phyloP scores from a whole-genome alignment of 345 rosid species.

The Eutrema heterophyllum region DNA sequence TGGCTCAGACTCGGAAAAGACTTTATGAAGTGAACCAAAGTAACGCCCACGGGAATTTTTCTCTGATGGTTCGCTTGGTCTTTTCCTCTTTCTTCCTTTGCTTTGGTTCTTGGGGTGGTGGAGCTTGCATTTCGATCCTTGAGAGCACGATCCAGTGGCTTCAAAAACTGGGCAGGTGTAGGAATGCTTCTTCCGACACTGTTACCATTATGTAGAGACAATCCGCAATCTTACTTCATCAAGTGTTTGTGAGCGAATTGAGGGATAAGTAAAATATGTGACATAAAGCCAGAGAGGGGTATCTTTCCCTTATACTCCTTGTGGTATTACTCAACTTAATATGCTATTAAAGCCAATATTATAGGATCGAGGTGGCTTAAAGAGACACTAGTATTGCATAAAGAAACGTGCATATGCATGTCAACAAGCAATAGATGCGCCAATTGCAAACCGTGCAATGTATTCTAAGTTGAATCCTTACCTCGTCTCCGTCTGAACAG shows the following conservation, averaged over 20 bases:
- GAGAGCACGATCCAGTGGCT: slow-evolving; percentile 73
- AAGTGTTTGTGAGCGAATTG: slow-evolving; percentile 11
- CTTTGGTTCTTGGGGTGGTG: slow-evolving; percentile 71
- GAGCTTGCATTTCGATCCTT: slow-evolving; percentile 86
- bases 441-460: background rate
- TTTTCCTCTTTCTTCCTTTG: slow-evolving; percentile 63
- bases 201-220: slow-evolving; percentile 42
- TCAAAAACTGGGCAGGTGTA: slow-evolving; percentile 71
- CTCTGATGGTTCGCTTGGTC: slow-evolving; percentile 34
- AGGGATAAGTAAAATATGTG: background rate
- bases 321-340: background rate
- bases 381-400: background rate
- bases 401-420: slow-evolving; percentile 10
- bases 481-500: slow-evolving; percentile 92
- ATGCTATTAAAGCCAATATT: background rate
- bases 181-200: slow-evolving; percentile 98
- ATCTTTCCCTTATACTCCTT: background rate
- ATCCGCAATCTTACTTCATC: slow-evolving; percentile 27
- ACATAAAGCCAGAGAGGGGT: background rate
- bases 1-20: slow-evolving; percentile 32
- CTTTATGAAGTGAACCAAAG: slow-evolving; percentile 42
- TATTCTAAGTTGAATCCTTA: slow-evolving; percentile 32
- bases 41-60: slow-evolving; percentile 58
- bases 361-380: background rate
- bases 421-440: background rate